Evolutionary conservation across 495 filamentous ascomycete species (phyloP).

Genomic region (Aspergillus nanangensis): DNA sequence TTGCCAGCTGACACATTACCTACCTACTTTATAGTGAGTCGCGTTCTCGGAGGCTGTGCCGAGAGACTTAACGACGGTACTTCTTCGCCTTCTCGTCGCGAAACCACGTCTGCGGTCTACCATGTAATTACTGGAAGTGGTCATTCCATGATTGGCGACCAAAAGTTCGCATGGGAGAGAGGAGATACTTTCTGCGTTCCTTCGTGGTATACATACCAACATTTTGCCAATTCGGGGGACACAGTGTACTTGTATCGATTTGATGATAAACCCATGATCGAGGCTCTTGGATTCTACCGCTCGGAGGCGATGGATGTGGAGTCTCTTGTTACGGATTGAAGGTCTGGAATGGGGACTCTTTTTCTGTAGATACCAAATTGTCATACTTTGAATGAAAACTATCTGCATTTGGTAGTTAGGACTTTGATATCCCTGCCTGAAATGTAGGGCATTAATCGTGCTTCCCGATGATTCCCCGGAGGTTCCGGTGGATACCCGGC

Average conservation of each 20-base stretch:
- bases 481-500: no score
- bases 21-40: slow-evolving; percentile 17
- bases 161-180: slow-evolving; percentile 28
- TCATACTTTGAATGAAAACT: no score
- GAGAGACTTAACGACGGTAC: slow-evolving; percentile 26
- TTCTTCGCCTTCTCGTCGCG: slow-evolving; percentile 22
- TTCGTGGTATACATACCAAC: slow-evolving; percentile 38
- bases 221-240: slow-evolving; percentile 28
- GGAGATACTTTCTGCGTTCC: slow-evolving; percentile 45
- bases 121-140: slow-evolving; percentile 36
- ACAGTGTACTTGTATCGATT: slow-evolving; percentile 43
- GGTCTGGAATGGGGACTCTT: neutral
- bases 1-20: no score
- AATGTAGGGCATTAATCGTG: neutral
- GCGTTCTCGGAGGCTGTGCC: slow-evolving; percentile 34
- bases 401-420: no score
- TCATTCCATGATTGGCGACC: slow-evolving; percentile 24
- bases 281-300: slow-evolving; percentile 39
- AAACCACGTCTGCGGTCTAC: slow-evolving; percentile 39
- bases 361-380: no score
- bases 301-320: slow-evolving; percentile 33
- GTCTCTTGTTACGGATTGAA: slow-evolving; percentile 11
- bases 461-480: neutral
- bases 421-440: no score
- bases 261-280: slow-evolving; percentile 43